Conservation (phyloP, 345 rosid species). For the Gossypium thurberi region DNA sequence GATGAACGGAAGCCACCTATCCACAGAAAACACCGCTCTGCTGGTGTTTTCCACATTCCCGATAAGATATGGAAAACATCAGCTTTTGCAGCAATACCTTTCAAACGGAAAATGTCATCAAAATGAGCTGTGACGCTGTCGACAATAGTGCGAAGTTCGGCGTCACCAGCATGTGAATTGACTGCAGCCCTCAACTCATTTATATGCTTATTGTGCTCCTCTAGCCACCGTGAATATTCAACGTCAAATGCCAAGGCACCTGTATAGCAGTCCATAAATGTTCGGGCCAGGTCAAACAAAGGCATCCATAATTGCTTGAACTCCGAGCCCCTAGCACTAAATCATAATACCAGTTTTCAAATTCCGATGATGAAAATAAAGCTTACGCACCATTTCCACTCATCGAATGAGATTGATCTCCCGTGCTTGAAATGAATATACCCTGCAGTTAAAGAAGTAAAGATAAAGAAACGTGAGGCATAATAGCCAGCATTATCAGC, state of each 20-base stretch:
- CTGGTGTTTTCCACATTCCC: constrained; percentile 98
- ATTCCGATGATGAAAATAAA: not conserved
- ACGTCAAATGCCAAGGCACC: constrained; percentile 91
- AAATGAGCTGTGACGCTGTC: constrained; percentile 59
- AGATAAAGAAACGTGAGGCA: constrained; percentile 4
- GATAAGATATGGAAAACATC: constrained; percentile 92
- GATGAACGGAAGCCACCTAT: constrained; percentile 95
- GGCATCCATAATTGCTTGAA: not conserved
- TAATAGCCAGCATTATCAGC: not conserved
- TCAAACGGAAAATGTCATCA: constrained; percentile 73
- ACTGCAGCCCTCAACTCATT: constrained; percentile 84
- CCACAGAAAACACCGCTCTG: constrained; percentile 94
- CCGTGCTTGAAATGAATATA: constrained; percentile 74
- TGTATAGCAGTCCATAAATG: constrained; percentile 19
- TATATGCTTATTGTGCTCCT: constrained; percentile 66
- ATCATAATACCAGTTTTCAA: not conserved
- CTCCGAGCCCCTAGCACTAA: not conserved
- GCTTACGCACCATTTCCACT: constrained; percentile 71
- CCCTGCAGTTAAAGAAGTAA: constrained; percentile 38
- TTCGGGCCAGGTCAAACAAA: no score
- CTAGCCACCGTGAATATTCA: constrained; percentile 83
- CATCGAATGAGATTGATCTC: constrained; percentile 82
- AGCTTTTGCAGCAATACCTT: constrained; percentile 76
- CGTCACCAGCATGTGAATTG: constrained; percentile 79
- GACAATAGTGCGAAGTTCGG: constrained; percentile 74